A percentile compares a stretch with the other conserved stretches of the same genome.
Evolutionary conservation across 352 stramenopile genomes (phyloP).

Genomic region (Globisporangium apiculatum): DNA sequence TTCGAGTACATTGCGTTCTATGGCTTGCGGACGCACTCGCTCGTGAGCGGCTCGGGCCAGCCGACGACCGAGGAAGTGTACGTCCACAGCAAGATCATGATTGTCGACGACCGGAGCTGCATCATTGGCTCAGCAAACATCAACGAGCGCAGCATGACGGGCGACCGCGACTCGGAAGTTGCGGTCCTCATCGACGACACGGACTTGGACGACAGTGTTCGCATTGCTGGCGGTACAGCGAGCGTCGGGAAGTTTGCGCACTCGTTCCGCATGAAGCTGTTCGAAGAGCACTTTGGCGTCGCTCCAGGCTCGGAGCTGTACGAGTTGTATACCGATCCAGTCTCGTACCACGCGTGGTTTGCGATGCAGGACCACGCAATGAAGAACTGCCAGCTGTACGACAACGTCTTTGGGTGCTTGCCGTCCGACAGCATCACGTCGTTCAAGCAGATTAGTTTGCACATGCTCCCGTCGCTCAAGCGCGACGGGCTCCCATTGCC

Average conservation of each 20-base stretch:
- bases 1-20: slow-evolving; percentile 89
- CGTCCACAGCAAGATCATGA: slow-evolving; percentile 90
- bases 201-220: slow-evolving; percentile 50
- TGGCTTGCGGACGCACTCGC: slow-evolving; percentile 59
- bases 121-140: slow-evolving; percentile 87
- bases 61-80: slow-evolving; percentile 76
- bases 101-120: slow-evolving; percentile 69
- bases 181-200: slow-evolving; percentile 79
- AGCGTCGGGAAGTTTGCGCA: slow-evolving; percentile 76
- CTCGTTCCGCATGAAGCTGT: slow-evolving; percentile 84
- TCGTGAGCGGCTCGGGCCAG: slow-evolving; percentile 14
- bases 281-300: slow-evolving; percentile 80
- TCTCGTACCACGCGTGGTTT: slow-evolving; percentile 63
- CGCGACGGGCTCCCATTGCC: slow-evolving; percentile 12
- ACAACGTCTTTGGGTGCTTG: slow-evolving; percentile 75
- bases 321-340: slow-evolving; percentile 53
- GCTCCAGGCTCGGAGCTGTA: slow-evolving; percentile 37
- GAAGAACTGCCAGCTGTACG: slow-evolving; percentile 77
- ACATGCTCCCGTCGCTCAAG: slow-evolving; percentile 15
- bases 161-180: slow-evolving; percentile 83
- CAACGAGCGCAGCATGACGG: slow-evolving; percentile 84
- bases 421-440: slow-evolving; percentile 64
- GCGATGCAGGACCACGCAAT: slow-evolving; percentile 83
- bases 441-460: slow-evolving; percentile 65
- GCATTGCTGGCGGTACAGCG: slow-evolving; percentile 33